Evolutionary conservation across 345 rosid species (phyloP).

Genomic region (Trapa bicornis): DNA sequence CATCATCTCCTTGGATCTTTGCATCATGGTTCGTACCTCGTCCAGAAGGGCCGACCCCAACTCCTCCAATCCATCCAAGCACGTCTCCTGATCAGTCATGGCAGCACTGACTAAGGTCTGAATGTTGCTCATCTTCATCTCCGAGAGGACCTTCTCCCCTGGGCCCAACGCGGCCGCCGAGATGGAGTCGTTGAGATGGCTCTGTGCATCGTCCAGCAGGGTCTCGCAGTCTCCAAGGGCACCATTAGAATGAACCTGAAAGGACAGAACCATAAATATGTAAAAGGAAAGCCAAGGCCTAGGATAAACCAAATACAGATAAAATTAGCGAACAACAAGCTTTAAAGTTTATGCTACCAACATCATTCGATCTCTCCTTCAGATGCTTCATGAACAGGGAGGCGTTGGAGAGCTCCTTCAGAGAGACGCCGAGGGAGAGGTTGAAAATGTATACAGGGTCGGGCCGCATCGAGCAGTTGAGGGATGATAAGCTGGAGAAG

Average conservation of each 20-base stretch:
- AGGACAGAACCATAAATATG: background rate
- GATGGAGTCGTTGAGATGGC: slow-evolving; percentile 21
- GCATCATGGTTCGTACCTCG: slow-evolving; percentile 29
- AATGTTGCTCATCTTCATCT: slow-evolving; percentile 6
- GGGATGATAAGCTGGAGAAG: slow-evolving; percentile 34
- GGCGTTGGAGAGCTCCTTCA: slow-evolving; percentile 20
- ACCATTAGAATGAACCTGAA: slow-evolving; percentile 19
- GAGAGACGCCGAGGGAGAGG: slow-evolving; percentile 33
- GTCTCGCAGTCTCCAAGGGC: slow-evolving; percentile 45
- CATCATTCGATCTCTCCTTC: slow-evolving; percentile 12
- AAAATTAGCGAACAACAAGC: background rate
- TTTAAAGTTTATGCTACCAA: background rate
- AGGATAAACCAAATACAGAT: background rate
- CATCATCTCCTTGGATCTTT: slow-evolving; percentile 30
- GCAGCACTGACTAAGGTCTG: slow-evolving; percentile 22
- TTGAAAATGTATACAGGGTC: slow-evolving; percentile 52
- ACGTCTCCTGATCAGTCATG: slow-evolving; percentile 16
- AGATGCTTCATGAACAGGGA: slow-evolving; percentile 21
- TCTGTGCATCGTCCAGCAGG: slow-evolving; percentile 39
- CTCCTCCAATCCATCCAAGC: slow-evolving; percentile 18
- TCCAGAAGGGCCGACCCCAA: slow-evolving; percentile 30
- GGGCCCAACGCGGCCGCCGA: background rate
- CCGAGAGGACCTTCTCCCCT: slow-evolving; percentile 6
- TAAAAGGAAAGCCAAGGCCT: background rate
- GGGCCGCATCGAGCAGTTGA: slow-evolving; percentile 19